phyloP scores from a whole-genome alignment of 805 yeast species.

The Torulaspora microellipsoides region DNA sequence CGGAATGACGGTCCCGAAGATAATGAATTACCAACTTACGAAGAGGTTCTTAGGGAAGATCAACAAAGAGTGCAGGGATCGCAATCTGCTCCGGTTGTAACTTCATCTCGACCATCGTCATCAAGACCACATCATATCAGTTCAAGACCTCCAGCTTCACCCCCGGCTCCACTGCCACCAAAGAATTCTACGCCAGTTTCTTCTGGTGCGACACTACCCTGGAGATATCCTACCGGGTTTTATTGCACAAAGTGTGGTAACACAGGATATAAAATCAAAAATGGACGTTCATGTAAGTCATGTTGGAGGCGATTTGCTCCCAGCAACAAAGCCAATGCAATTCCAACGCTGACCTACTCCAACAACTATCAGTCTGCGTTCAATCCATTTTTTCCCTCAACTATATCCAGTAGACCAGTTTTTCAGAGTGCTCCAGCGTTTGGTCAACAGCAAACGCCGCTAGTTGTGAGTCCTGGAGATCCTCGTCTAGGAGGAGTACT shows the following conservation, averaged over 20 bases:
- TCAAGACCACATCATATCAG: constrained; percentile 14
- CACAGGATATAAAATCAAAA: constrained; percentile 59
- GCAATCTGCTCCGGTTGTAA: constrained; percentile 1
- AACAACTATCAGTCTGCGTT: constrained; percentile 5
- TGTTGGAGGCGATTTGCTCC: constrained; percentile 67
- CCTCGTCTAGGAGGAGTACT: constrained; percentile 68
- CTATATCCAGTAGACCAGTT: background rate
- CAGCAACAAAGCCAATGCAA: constrained; percentile 25
- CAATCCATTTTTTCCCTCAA: constrained; percentile 1
- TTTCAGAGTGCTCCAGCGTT: constrained; percentile 6
- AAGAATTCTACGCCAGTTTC: constrained; percentile 1
- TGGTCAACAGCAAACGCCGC: constrained; percentile 29
- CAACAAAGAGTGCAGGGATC: constrained; percentile 5
- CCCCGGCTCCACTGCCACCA: constrained; percentile 11
- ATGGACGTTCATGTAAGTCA: constrained; percentile 59
- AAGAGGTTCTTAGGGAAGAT: constrained; percentile 36
- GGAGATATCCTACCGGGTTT: constrained; percentile 60
- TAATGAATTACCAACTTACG: constrained; percentile 42
- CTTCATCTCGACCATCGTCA: background rate
- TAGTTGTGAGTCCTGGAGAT: constrained; percentile 68
- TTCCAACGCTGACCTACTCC: constrained; percentile 8
- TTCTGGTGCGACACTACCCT: constrained; percentile 42
- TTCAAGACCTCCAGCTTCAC: constrained; percentile 15
- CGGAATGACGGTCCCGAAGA: constrained; percentile 6
- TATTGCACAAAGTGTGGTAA: constrained; percentile 67